Conservation (phyloP, 805 yeast genomes). For the Spencermartinsiella europaea region DNA sequence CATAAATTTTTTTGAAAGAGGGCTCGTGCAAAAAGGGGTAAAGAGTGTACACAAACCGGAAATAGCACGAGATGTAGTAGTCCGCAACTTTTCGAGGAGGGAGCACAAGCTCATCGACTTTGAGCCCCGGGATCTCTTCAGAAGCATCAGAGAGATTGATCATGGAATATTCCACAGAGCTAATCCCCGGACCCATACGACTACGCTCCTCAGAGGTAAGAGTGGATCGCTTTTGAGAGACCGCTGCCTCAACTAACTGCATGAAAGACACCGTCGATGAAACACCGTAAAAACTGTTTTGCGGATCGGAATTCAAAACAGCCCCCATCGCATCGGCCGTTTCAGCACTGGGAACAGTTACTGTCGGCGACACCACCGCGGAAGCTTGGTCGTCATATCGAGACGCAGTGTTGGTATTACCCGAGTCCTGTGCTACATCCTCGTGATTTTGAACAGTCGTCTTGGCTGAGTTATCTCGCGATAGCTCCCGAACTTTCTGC, state of each 20-base stretch:
- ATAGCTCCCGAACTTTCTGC: constrained; percentile 8
- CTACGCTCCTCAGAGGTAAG: not conserved
- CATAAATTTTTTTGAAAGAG: constrained; percentile 22
- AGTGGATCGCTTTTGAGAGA: not conserved
- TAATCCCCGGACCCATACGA: not conserved
- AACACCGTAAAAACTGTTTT: constrained; percentile 2
- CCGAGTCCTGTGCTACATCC: not conserved
- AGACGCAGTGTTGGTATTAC: too few relatives aligned
- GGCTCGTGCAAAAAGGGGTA: constrained; percentile 26
- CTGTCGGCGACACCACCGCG: not conserved
- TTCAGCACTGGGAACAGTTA: not conserved
- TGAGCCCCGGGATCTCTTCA: not conserved
- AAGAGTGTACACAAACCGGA: constrained; percentile 21
- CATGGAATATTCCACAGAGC: not conserved
- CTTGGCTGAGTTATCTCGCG: not conserved
- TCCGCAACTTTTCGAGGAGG: constrained; percentile 26
- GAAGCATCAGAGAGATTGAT: not conserved
- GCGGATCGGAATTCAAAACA: not conserved
- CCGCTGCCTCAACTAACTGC: constrained; percentile 12
- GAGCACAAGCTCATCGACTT: constrained; percentile 4
- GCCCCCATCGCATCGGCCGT: constrained; percentile 12
- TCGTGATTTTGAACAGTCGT: not conserved
- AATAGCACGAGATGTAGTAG: constrained; percentile 20
- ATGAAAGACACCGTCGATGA: constrained; percentile 12
- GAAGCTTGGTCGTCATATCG: too few relatives aligned